Evolutionary conservation across 1,284 basidiomycete species (phyloP).

Genomic region (Moesziomyces aphidis): DNA sequence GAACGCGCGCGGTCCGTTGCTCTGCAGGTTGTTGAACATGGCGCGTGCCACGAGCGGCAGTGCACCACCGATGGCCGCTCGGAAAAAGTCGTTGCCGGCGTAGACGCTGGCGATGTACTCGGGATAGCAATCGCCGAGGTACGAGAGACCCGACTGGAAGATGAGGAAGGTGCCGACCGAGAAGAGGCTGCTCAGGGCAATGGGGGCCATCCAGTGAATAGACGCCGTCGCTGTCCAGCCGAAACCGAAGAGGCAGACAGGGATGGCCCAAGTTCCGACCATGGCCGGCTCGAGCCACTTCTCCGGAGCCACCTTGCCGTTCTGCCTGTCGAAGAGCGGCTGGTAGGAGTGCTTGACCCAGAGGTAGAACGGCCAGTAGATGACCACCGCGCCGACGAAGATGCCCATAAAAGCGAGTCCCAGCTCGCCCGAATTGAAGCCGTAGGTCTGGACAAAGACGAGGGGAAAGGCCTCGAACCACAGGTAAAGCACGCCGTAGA

Average conservation of each 20-base stretch:
- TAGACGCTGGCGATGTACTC: slow-evolving; percentile 53
- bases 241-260: slow-evolving; percentile 57
- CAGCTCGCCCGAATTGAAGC: slow-evolving; percentile 55
- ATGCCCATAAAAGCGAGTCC: slow-evolving; percentile 56
- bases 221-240: slow-evolving; percentile 56
- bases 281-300: slow-evolving; percentile 53
- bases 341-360: slow-evolving; percentile 38
- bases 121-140: slow-evolving; percentile 48
- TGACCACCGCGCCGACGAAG: slow-evolving; percentile 48
- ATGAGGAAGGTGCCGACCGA: slow-evolving; percentile 47
- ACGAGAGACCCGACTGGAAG: slow-evolving; percentile 52
- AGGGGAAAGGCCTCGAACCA: slow-evolving; percentile 57
- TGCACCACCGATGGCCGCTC: slow-evolving; percentile 51
- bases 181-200: slow-evolving; percentile 46
- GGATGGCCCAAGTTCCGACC: slow-evolving; percentile 70
- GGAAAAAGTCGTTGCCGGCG: slow-evolving; percentile 55
- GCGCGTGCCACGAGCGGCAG: slow-evolving; percentile 48
- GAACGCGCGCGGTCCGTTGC: slow-evolving; percentile 49
- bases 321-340: slow-evolving; percentile 28
- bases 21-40: slow-evolving; percentile 56
- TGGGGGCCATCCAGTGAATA: slow-evolving; percentile 61
- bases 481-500: slow-evolving; percentile 46
- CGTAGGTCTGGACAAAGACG: slow-evolving; percentile 52
- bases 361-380: slow-evolving; percentile 28
- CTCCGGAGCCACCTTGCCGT: slow-evolving; percentile 49